Evolutionary conservation across 371 early-diverging fungal genomes (phyloP).

Genomic region (Mortierella sp.): DNA sequence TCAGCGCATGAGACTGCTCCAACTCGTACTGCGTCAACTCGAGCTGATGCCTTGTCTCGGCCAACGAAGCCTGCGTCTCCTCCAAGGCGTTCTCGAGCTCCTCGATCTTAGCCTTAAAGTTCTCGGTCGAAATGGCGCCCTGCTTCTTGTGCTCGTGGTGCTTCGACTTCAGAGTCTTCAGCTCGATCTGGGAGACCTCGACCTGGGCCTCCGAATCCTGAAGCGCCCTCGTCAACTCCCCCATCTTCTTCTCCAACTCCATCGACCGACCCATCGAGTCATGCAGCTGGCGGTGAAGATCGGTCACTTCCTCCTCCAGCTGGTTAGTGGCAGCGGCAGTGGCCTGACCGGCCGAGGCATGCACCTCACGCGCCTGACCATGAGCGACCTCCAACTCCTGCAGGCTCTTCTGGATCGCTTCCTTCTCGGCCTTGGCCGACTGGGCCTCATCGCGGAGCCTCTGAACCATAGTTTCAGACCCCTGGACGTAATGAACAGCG

Average conservation of each 20-base stretch:
- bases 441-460: slow-evolving; percentile 54
- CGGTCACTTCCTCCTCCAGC: slow-evolving; percentile 36
- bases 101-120: slow-evolving; percentile 19
- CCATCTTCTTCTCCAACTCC: slow-evolving; percentile 46
- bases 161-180: slow-evolving; percentile 44
- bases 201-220: slow-evolving; percentile 28
- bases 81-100: slow-evolving; percentile 20
- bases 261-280: slow-evolving; percentile 45
- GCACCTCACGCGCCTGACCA: slow-evolving; percentile 25
- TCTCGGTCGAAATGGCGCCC: slow-evolving; percentile 15
- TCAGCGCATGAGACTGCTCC: slow-evolving; percentile 30
- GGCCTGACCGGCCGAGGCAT: slow-evolving; percentile 18
- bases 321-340: slow-evolving; percentile 14
- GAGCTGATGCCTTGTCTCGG: slow-evolving; percentile 23
- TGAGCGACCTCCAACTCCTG: slow-evolving; percentile 27
- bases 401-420: slow-evolving; percentile 13
- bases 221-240: slow-evolving; percentile 22
- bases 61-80: slow-evolving; percentile 33
- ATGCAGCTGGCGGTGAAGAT: slow-evolving; percentile 45
- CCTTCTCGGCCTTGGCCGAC: slow-evolving; percentile 32
- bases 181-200: slow-evolving; percentile 27
- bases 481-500: slow-evolving; percentile 57
- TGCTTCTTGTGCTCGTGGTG: slow-evolving; percentile 58
- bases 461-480: slow-evolving; percentile 52
- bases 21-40: slow-evolving; percentile 37